Evolutionary conservation across 1,284 basidiomycete species (phyloP), one percentile per base, ranked within the genome.

Genomic region (Rhodotorula sp.): DNA sequence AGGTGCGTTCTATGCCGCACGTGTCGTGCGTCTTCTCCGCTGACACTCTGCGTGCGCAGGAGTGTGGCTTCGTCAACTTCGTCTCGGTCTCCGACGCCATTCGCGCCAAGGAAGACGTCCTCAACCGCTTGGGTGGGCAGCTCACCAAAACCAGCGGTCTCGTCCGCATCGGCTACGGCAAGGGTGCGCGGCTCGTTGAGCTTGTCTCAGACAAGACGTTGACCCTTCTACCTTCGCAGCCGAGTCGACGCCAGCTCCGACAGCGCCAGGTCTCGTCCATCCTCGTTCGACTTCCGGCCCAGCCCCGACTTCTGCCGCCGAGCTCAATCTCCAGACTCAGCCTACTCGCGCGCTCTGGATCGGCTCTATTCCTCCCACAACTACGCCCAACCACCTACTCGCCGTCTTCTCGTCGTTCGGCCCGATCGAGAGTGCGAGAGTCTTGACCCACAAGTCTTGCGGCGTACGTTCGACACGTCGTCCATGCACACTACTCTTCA

Each of bases 31-130:
- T 19, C 48, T 10, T 41, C 48, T 49, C n/a, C 54, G 27, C 21
- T 70, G 21, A 21, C n/a, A 45, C 23, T 69, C 44, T 50, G 21
- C 14, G 4, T 25, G 23, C 1, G 50, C 56, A 96, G 93, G 94
- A 96, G 80, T 99, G 97, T 80, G 96, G 95, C 14, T 99, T 99
- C 81, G 94, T 99, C 81, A 99, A 99, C 82, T 99, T 96, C 80
- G 91, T 97, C 67, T 95, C 97, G 77, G 90, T 93, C 79, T 87
- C 88, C 2, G 96, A 98, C 82, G 97, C 96, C 25, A 89, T 98
- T 71, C 89, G 91, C 68, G 96, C 96, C 10, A 93, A 96, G 79
- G 96, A 99, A 54, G 97, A 99, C 81, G 92, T 98, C 25, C 85
- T 97, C 64, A 97, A 95, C 80, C 89, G 95, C 46, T 87, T 97